Conservation (phyloP, 352 stramenopile species). For the Globisporangium lucens region DNA sequence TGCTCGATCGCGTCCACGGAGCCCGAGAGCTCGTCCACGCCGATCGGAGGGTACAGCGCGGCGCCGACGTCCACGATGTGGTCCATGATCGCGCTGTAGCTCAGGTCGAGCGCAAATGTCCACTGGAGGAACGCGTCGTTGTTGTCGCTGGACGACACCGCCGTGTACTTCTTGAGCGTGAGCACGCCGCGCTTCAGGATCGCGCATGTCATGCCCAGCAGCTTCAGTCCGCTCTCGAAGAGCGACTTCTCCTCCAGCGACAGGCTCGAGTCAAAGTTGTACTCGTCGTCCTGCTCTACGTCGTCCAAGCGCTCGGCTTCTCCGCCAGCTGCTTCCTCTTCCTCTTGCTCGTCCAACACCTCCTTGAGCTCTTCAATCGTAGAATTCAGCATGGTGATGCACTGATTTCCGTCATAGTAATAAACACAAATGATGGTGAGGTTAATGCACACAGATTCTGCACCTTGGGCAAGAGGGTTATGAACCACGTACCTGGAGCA, state of each 20-base stretch:
- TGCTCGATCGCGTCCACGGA: slow-evolving; percentile 36
- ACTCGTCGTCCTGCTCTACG: slow-evolving; percentile 64
- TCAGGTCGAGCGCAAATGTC: slow-evolving; percentile 62
- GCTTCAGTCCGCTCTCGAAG: slow-evolving; percentile 61
- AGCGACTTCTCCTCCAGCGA: slow-evolving; percentile 62
- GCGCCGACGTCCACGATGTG: slow-evolving; percentile 79
- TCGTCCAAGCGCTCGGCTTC: slow-evolving; percentile 28
- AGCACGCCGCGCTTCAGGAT: slow-evolving; percentile 82
- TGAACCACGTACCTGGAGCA: slow-evolving; percentile 62
- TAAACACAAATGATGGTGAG: not conserved
- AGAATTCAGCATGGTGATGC: slow-evolving; percentile 78
- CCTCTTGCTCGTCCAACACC: slow-evolving; percentile 54
- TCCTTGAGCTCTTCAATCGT: slow-evolving; percentile 80
- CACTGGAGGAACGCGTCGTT: slow-evolving; percentile 63
- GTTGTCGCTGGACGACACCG: slow-evolving; percentile 31
- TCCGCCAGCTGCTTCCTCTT: slow-evolving; percentile 22
- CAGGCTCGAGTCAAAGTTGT: slow-evolving; percentile 74
- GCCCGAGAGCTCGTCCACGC: slow-evolving; percentile 48
- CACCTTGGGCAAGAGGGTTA: not conserved
- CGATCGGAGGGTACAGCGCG: slow-evolving; percentile 75
- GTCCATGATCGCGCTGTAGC: slow-evolving; percentile 60
- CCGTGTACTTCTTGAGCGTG: slow-evolving; percentile 71
- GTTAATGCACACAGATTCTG: not conserved
- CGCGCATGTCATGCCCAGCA: slow-evolving; percentile 68
- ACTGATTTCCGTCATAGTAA: slow-evolving; percentile 25